Evolutionary conservation across 1,284 basidiomycete genomes (phyloP).

Genomic region (Tilletia indica): DNA sequence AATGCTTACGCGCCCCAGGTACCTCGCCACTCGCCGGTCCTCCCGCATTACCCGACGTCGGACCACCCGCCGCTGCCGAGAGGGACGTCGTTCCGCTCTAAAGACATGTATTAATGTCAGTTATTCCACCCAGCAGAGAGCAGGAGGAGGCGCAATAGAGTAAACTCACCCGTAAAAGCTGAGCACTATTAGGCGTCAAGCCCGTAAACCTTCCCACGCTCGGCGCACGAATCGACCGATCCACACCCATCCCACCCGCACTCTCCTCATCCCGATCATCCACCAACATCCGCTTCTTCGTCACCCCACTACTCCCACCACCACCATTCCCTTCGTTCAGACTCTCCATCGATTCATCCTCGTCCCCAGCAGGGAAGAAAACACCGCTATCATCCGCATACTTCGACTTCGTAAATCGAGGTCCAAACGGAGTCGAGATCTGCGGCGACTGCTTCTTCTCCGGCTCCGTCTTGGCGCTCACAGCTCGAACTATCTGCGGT

Average conservation of each 20-base stretch:
- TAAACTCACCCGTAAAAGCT: conserved; percentile 1
- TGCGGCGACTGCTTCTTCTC: not conserved
- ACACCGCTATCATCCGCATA: conserved; percentile 8
- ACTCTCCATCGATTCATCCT: not conserved
- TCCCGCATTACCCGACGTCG: not conserved
- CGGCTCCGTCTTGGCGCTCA: not conserved
- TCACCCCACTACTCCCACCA: too few species aligned
- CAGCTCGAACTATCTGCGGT: not conserved
- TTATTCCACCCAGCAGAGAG: not conserved
- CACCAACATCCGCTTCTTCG: too few species aligned
- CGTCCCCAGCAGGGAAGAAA: conserved; percentile 3
- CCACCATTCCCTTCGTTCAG: not conserved
- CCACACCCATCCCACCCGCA: too few species aligned
- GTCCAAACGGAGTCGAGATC: not conserved
- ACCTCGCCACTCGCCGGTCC: not conserved
- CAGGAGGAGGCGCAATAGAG: not conserved
- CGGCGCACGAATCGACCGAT: not conserved
- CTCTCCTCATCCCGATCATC: too few species aligned
- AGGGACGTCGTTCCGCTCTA: conserved; percentile 10
- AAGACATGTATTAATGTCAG: not conserved
- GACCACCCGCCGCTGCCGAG: not conserved
- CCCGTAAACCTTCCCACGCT: conserved; percentile 1
- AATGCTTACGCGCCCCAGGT: not conserved
- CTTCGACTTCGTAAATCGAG: not conserved
- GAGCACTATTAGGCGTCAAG: conserved; percentile 9